Conservation (phyloP, 164 flowering plant species). For the Tinospora cordifolia region DNA sequence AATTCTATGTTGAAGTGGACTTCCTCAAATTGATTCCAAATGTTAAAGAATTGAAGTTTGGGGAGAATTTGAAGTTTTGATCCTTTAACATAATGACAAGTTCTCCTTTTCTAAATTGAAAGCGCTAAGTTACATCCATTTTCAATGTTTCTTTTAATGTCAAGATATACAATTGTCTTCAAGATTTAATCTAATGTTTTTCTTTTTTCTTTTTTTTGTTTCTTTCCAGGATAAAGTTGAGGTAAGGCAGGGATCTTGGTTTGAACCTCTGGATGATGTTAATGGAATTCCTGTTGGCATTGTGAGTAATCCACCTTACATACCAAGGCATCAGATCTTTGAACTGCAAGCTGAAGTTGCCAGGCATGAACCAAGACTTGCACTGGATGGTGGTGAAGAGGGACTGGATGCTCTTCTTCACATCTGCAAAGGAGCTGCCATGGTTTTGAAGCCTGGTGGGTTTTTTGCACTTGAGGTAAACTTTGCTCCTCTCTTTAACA, state of each 20-base stretch:
- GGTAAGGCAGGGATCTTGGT: constrained; percentile 84
- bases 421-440: constrained; percentile 51
- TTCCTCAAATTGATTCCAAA: too few species aligned
- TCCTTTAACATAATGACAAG: too few species aligned
- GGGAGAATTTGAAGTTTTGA: too few species aligned
- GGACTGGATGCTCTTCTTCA: constrained; percentile 71
- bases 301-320: constrained; percentile 92
- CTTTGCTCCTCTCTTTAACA: not conserved
- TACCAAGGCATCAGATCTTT: constrained; percentile 58
- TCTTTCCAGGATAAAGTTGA: constrained; percentile 48
- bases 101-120: too few species aligned
- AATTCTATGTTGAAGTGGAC: too few species aligned
- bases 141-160: too few species aligned
- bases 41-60: too few species aligned
- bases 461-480: constrained; percentile 86
- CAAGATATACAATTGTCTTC: not conserved
- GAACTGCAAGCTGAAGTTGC: constrained; percentile 93
- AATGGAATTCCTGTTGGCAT: constrained; percentile 62
- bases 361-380: constrained; percentile 76
- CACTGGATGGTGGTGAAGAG: constrained; percentile 77
- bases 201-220: not conserved
- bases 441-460: constrained; percentile 70
- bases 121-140: too few species aligned
- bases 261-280: constrained; percentile 62
- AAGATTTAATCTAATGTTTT: not conserved